Percentiles rank a stretch among this genome's conserved stretches.
Evolutionary conservation across 2,329 filamentous ascomycete genomes (phyloP).

Genomic region (Aspergillus calidoustus): DNA sequence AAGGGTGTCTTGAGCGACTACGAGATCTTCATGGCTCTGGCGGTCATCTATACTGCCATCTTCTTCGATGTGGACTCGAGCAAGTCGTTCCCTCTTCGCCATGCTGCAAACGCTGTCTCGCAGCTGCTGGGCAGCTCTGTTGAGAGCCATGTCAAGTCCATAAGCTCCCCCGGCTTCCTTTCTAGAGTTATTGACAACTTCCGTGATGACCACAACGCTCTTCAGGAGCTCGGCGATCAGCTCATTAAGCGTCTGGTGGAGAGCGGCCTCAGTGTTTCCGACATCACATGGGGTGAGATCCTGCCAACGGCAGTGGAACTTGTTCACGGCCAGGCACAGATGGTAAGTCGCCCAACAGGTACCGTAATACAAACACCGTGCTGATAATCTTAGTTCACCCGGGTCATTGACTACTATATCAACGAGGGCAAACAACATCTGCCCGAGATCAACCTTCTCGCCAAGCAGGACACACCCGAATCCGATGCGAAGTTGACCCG

Average conservation of each 20-base stretch:
- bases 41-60: constrained; percentile 67
- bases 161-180: constrained; percentile 60
- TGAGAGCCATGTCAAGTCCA: constrained; percentile 68
- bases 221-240: constrained; percentile 68
- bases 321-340: constrained; percentile 72
- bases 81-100: constrained; percentile 68
- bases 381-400: constrained; percentile 61
- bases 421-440: constrained; percentile 61
- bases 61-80: constrained; percentile 70
- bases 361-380: not conserved
- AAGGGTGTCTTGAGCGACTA: constrained; percentile 60
- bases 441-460: constrained; percentile 64
- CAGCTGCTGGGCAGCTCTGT: constrained; percentile 65
- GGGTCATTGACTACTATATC: constrained; percentile 75
- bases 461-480: constrained; percentile 59
- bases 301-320: constrained; percentile 69
- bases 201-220: constrained; percentile 57
- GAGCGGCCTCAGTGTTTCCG: constrained; percentile 63
- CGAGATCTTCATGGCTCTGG: constrained; percentile 64
- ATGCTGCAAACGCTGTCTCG: constrained; percentile 61
- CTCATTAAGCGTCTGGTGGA: constrained; percentile 69
- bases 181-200: constrained; percentile 55
- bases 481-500: constrained; percentile 68
- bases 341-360: constrained; percentile 53
- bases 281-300: constrained; percentile 73